Evolutionary conservation across 192 early-diverging fungal genomes (phyloP), one percentile per base, ranked within the genome.

Genomic region (Coemansia sp.): DNA sequence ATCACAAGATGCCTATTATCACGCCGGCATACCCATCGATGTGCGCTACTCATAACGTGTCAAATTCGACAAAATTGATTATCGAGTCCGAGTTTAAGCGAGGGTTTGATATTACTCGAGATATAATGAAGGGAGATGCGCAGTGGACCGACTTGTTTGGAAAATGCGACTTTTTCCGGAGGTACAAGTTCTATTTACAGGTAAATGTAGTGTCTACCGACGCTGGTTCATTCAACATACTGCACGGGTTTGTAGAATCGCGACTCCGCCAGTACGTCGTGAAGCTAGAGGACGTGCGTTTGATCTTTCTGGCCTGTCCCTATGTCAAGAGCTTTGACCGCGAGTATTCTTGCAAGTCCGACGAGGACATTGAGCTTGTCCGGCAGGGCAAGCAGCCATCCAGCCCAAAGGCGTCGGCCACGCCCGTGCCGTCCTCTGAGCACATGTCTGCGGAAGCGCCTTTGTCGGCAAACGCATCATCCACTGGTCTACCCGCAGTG

Each of bases 21-120:
- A 99, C 96, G 8, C 96, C 96, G 4, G 93, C 96, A 3, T 99
- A 99, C 56, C 96, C 96, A 23, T 92, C 90, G 19, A 97, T 95
- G 93, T 97, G 94, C 67, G 84, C 94, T 3, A 99, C 96, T 3
- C 94, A 97, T 70, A 99, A 97, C 60, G 94, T 99, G 10, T 92
- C 90, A 2, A 59, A 78, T 45, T 95, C 92, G 3, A 97, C 96
- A 0, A 83, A 86, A 19, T 58, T 55, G 4, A 85, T 99, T 13
- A 97, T 93, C 52, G 84, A 82, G 10, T 69, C 81, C 13, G 96
- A 99, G 77, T 89, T 95, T 51, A 81, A 85, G 56, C 81, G 87
- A 33, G 94, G 90, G 1, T 81, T 79, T 6, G 87, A 85, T 8
- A 82, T 93, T 38, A 81, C 83, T 6, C 85, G 90, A 48, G 79